Evolutionary conservation across 1,284 basidiomycete species (phyloP).

Genomic region (Pseudozyma pruni): DNA sequence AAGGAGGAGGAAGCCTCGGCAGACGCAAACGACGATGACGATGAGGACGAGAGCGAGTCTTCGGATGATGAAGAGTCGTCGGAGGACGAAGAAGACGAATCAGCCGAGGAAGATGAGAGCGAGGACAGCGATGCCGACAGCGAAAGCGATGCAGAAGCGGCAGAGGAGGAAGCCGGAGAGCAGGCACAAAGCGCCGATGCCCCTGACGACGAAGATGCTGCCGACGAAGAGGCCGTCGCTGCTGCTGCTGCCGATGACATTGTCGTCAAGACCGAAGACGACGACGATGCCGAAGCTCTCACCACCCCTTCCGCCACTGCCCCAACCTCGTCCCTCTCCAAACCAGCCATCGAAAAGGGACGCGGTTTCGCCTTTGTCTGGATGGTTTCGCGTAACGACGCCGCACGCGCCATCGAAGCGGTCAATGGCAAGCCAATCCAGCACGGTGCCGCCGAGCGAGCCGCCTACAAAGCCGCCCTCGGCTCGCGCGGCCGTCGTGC

Average conservation of each 20-base stretch:
- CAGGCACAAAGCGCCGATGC: constrained; percentile 49
- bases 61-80: constrained; percentile 15
- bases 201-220: neutral
- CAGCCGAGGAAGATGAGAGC: constrained; percentile 67
- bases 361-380: constrained; percentile 96
- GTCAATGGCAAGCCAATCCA: constrained; percentile 82
- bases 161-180: constrained; percentile 2
- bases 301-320: constrained; percentile 1
- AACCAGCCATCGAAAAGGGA: constrained; percentile 71
- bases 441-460: constrained; percentile 76
- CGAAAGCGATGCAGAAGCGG: constrained; percentile 68
- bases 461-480: constrained; percentile 73
- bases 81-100: constrained; percentile 14
- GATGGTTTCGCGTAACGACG: constrained; percentile 87
- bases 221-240: constrained; percentile 1
- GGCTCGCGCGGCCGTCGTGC: constrained; percentile 78
- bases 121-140: constrained; percentile 69
- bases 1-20: constrained; percentile 16
- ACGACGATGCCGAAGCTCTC: constrained; percentile 5
- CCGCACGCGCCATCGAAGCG: constrained; percentile 82
- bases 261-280: constrained; percentile 45
- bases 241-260: constrained; percentile 77
- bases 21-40: constrained; percentile 12
- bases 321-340: constrained; percentile 72
- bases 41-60: constrained; percentile 4